These are phyloP conservation scores for Heritiera fomes DNA, from an alignment of 345 rosid genomes.

Conservation along the genomic window DNA sequence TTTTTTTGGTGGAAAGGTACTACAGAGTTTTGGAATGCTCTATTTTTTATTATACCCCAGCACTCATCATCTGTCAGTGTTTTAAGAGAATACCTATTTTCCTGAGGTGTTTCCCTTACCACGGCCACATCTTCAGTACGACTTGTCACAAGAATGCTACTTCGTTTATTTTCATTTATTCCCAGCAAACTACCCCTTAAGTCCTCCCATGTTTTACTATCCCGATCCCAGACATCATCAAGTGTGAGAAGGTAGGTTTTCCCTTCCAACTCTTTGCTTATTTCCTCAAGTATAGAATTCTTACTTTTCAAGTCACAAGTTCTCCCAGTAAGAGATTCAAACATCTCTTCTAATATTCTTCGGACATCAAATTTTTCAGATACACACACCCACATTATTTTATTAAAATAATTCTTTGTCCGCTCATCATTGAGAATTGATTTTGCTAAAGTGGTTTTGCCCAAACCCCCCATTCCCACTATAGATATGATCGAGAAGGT, in stretches of 20 bases:
- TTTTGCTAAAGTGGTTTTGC: conserved; percentile 28
- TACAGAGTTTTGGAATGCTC: neutral
- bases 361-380: neutral
- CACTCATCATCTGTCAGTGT: conserved; percentile 15
- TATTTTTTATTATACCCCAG: conserved; percentile 23
- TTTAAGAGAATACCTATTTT: conserved; percentile 5
- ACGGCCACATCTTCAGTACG: neutral
- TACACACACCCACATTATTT: conserved; percentile 17
- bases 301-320: neutral
- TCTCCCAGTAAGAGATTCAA: neutral
- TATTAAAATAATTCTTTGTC: too few relatives aligned
- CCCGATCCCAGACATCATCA: conserved; percentile 26
- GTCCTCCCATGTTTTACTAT: neutral
- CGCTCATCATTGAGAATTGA: neutral
- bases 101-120: neutral
- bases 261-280: neutral
- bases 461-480: conserved; percentile 31
- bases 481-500: neutral
- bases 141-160: conserved; percentile 14
- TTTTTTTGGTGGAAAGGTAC: neutral
- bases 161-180: neutral
- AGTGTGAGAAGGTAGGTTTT: conserved; percentile 12
- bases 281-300: neutral
- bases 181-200: conserved; percentile 11
- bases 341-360: conserved; percentile 9